Base-by-base conservation (phyloP, 805 yeast genomes). In the Ogataea chonburiensis region DNA sequence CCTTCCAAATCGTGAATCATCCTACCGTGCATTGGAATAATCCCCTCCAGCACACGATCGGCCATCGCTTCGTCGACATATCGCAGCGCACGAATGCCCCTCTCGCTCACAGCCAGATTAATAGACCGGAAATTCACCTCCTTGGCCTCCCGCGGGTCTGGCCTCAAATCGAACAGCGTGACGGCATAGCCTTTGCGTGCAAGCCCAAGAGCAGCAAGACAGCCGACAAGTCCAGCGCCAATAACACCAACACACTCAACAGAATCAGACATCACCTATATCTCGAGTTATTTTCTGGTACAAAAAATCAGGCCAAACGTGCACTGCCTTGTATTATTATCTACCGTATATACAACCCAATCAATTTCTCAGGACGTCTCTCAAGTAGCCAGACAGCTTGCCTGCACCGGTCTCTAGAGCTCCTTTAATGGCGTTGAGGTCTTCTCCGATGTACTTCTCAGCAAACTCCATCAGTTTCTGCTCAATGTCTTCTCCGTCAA, bases 391-490 rank as follows among this genome's bases (percentile, higher is more conserved):
- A 18, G 94, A 86, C 38, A 91, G 68, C 63, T 86, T 88, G 56
- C 81, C 84, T 16, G 97, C 98, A 41, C 98, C 98, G 48, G 79
- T 85, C 63, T 91, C 98, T 46, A 93, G 73, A 11, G 88, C 96
- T 61, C 86, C 96, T 66, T 86, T 88, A 55, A 93, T 66, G 39
- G 81, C 87, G 31, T 83, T 87, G 57, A 93, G 68, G 62, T 93
- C 98, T 54, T 93, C 95, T 32, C 81, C 79, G 35, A 81, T 71
- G 54, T 86, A 79, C 45, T 80, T 75, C 26, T 77, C 72, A 1
- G 86, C 86, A 53, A 79, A 66, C 37, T 78, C 85, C 49, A 79
- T 66, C 57, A 46, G 67, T 56, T 58, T 79, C 32, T 53, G 58
- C 40, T 62, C 87, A 39, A 84, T 65, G 38, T 79, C 79, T 28